Conservation (phyloP, 169 alveolate species). For the Cryptosporidium andersoni region DNA sequence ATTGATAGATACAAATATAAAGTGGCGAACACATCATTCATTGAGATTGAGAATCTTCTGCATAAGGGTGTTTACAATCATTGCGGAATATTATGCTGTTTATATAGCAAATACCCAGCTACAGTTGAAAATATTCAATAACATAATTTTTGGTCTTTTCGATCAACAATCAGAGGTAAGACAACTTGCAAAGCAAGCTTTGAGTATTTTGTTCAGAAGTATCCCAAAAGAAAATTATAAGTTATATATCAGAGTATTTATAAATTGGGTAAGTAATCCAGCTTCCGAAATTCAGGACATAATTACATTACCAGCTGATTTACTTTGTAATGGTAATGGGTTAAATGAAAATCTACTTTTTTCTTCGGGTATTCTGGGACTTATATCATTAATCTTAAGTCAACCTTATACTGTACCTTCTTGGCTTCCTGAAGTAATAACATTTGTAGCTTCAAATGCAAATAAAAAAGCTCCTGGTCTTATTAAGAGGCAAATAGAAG, state of each 20-base stretch:
- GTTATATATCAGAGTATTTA: slow-evolving; percentile 20
- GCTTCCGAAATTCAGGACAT: not conserved
- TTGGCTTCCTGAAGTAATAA: slow-evolving; percentile 82
- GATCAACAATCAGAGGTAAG: slow-evolving; percentile 41
- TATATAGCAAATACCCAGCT: not conserved
- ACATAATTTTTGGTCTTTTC: slow-evolving; percentile 32
- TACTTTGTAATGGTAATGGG: not conserved
- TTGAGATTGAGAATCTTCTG: not conserved
- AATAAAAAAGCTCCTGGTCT: slow-evolving; percentile 36
- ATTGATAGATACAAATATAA: not conserved
- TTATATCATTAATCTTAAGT: slow-evolving; percentile 35
- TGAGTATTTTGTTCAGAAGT: slow-evolving; percentile 37
- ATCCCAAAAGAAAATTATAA: not conserved
- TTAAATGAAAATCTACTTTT: not conserved
- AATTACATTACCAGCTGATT: not conserved
- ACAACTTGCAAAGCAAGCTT: slow-evolving; percentile 26
- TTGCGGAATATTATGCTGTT: slow-evolving; percentile 44
- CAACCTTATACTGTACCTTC: slow-evolving; percentile 79
- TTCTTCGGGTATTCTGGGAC: slow-evolving; percentile 34
- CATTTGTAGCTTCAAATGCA: slow-evolving; percentile 76
- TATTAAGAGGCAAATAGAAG: slow-evolving; percentile 78
- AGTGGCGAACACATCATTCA: not conserved
- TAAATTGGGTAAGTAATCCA: slow-evolving; percentile 10
- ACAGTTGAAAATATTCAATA: slow-evolving; percentile 28
- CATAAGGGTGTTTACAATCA: slow-evolving; percentile 40